Percentiles rank a stretch among this genome's conserved stretches.
Evolutionary conservation across 208 protist species (phyloP).

Genomic region (Entamoeba invadens): DNA sequence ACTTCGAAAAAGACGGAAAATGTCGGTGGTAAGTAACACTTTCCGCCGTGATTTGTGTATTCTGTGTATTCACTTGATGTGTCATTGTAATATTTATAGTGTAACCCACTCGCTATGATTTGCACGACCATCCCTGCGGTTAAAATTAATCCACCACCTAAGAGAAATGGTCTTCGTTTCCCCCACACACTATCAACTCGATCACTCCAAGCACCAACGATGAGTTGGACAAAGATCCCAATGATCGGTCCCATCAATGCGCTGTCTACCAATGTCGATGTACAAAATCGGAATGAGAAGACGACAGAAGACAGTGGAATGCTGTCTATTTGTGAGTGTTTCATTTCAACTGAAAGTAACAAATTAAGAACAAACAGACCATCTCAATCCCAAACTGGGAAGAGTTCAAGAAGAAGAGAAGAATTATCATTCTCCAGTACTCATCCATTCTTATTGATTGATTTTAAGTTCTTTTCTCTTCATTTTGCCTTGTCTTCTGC

Average conservation of each 20-base stretch:
- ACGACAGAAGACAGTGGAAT: background rate
- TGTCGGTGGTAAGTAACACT: no score
- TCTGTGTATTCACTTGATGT: no score
- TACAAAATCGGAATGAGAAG: background rate
- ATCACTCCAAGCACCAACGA: background rate
- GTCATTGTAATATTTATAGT: background rate
- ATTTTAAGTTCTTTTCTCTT: background rate
- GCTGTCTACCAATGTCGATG: background rate
- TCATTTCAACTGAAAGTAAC: background rate
- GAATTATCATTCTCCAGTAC: background rate
- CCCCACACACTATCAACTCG: background rate
- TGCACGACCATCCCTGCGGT: background rate
- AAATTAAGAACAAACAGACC: background rate
- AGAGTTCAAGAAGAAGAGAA: background rate
- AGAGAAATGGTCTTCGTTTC: background rate
- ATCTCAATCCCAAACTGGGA: background rate
- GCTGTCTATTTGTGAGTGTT: background rate
- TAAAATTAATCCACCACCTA: background rate
- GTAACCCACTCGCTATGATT: background rate
- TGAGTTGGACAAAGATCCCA: background rate
- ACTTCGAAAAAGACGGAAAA: no score
- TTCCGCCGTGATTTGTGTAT: no score
- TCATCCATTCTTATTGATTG: background rate
- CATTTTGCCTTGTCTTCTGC: no score
- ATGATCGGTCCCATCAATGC: background rate